Percentiles rank a stretch among this genome's conserved stretches.
Conservation (phyloP, 2,329 filamentous ascomycete genomes). For the Lecanicillium sp. region DNA sequence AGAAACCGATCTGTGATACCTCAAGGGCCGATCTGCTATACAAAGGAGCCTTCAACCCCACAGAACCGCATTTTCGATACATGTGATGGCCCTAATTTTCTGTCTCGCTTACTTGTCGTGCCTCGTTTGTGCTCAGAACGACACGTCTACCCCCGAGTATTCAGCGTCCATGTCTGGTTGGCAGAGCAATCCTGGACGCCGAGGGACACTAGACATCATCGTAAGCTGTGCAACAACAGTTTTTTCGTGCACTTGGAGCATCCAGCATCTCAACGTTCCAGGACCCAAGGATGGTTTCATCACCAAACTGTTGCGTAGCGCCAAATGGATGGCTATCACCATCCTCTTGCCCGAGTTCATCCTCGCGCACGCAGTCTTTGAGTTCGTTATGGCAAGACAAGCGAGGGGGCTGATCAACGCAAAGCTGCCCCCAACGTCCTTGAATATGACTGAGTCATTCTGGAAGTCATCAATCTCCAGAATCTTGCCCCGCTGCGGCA, state of each 20-base stretch:
- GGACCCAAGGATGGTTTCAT: background rate
- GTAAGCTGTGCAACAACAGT: background rate
- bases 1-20: too few species aligned
- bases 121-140: background rate
- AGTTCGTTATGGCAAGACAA: background rate
- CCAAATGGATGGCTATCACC: constrained; percentile 1
- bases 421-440: background rate
- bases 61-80: too few species aligned
- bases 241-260: constrained; percentile 1
- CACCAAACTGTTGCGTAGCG: background rate
- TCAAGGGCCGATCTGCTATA: too few species aligned
- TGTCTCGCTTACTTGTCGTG: background rate
- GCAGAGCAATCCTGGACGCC: background rate
- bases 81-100: background rate
- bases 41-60: too few species aligned
- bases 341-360: background rate
- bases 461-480: background rate
- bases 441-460: background rate
- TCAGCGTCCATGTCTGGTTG: background rate
- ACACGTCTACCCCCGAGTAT: background rate
- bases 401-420: background rate
- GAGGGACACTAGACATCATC: background rate
- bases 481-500: too few species aligned
- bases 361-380: background rate
- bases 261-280: constrained; percentile 1